Base-by-base conservation (phyloP, 148 eudicot species). In the Camellia granthamiana region DNA sequence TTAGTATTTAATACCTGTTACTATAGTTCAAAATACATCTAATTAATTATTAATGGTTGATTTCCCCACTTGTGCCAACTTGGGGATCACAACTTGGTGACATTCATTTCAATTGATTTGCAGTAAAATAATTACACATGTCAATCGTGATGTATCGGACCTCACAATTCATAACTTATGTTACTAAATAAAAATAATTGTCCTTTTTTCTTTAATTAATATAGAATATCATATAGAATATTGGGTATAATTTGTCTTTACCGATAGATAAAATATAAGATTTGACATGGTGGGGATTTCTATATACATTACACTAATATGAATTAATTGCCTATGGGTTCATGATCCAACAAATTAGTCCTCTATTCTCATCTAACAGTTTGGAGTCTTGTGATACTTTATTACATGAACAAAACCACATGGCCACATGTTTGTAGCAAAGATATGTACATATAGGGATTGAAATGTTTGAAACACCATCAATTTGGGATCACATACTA, bases 11-110 rank as follows among this genome's bases (percentile, higher is more conserved):
- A 42, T 21, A 52, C 4, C 38, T 72, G 41, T 72, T 18, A 51
- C 43, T 72, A 18, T 72, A 46, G 10, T 72, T 51, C 42, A 13
- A 54, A 54, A 74, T 15, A 56, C 41, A 55, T 30, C 46, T 30
- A 3, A 5, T 61, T 12, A 76, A 44, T 30, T 3, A 5, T 61
- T 12, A 76, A 44, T 60, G 30, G 10, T 9, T 77, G 8, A 52
- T 15, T 65, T 13, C 59, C 79, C 79, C 70, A 63, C 59, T 64
- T 77, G 70, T 21, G 6, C 19, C 69, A 63, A 77, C 71, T 77
- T 77, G 2, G 38, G 67, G 59, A 21, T 23, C 56, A 21, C 15
- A 19, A 77, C n/a, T 60, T 60, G 38, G 55, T 38, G 10, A 78
- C 21, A 52, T 67, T 23, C 54, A 77, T 68, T 30, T 42, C 11